phyloP scores from a whole-genome alignment of 2,329 filamentous ascomycete genomes.

The Zymoseptoria brevis region DNA sequence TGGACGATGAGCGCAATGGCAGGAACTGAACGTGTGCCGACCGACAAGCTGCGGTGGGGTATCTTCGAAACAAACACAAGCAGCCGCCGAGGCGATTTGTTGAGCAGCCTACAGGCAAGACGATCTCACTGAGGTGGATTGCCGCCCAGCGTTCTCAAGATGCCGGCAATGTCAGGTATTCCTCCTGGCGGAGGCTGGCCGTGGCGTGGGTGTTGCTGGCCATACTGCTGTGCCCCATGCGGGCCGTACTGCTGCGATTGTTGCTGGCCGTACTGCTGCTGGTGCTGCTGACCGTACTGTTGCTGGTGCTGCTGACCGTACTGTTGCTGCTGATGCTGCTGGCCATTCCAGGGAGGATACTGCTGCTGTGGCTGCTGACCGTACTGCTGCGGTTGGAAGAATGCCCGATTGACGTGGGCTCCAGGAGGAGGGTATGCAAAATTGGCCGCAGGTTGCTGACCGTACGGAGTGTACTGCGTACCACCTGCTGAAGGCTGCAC shows the following conservation, averaged over 20 bases:
- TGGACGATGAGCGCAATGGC: background rate
- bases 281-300: background rate
- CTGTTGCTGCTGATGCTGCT: background rate
- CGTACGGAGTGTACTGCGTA: constrained; percentile 20
- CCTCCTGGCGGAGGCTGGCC: background rate
- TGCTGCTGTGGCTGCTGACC: constrained; percentile 2
- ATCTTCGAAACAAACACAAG: background rate
- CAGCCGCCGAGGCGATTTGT: background rate
- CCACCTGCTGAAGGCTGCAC: background rate
- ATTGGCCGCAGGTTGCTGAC: constrained; percentile 9
- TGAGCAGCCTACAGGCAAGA: background rate
- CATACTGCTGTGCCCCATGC: background rate
- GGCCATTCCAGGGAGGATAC: constrained; percentile 1
- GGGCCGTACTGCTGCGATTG: background rate
- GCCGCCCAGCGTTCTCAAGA: background rate
- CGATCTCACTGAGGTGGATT: background rate
- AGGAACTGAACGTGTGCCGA: background rate
- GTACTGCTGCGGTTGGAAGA: constrained; percentile 6
- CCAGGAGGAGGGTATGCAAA: background rate
- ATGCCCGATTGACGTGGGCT: constrained; percentile 8
- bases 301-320: background rate
- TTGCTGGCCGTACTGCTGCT: background rate
- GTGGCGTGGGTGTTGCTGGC: background rate
- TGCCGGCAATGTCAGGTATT: background rate
- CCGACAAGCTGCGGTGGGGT: background rate